Base-by-base conservation (phyloP, 495 filamentous ascomycete genomes). In the Xylaria nigripes region DNA sequence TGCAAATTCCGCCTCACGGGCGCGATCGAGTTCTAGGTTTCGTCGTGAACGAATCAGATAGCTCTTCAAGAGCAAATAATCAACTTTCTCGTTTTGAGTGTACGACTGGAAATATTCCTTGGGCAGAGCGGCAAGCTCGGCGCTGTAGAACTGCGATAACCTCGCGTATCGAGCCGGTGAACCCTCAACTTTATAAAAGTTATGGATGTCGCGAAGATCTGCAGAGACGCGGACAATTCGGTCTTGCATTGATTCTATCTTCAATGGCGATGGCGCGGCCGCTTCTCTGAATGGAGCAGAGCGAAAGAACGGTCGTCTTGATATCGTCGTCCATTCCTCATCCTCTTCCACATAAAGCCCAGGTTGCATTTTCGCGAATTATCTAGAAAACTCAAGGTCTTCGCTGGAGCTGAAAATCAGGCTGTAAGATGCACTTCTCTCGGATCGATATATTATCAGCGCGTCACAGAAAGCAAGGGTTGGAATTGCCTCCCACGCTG, bases 21-120 rank as follows among this genome's bases (percentile, higher is more conserved):
- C 55, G 4, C 42, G 57, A 22, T 73, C 73, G 3, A 74, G 67
- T 1, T 72, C 57, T 8, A 76, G 55, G 15, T 66, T 65, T 12
- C 64, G 63, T 10, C 58, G 48, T 15, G 69, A 53, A 12, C 72
- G 62, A 9, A 59, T 56, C 19, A 77, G 42, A 46, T 68, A 74
- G 41, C 70, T 76, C 22, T 68, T 64, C 30, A 76, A 51, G 1
- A 76, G 65, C 16, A 77, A 27, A 45, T 72, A 70, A 48, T 77
- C 74, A 0, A 73, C 67, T 45, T 66, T 72, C 32, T 63, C 66
- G 18, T 73, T 59, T 53, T 76, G 73, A 21, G 68, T 61, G 15
- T 66, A 67, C 2, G 55, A 54, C 5, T 61, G 55, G 54, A 76
- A 76, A 0, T 57, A 24, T 9, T 63, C 55, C 8, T 51, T 53